These are phyloP conservation scores for Botrytis pseudocinerea DNA, from an alignment of 2,329 filamentous ascomycete genomes.

Conservation along the genomic window DNA sequence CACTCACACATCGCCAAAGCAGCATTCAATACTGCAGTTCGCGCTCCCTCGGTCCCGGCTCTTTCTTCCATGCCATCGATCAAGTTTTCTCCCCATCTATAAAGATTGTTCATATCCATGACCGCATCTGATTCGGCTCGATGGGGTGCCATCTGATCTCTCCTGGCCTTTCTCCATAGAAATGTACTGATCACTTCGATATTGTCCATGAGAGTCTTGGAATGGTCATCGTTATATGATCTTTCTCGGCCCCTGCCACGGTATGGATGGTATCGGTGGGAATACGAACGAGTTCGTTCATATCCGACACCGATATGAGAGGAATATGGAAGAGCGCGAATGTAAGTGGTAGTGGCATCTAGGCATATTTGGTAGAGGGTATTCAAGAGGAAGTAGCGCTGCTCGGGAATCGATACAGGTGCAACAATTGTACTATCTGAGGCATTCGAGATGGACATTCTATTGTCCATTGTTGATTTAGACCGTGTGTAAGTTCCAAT, in stretches of 20 bases:
- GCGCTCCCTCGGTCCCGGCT: neutral
- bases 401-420: constrained; percentile 21
- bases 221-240: constrained; percentile 12
- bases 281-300: constrained; percentile 12
- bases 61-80: constrained; percentile 26
- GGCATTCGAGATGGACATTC: constrained; percentile 22
- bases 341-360: constrained; percentile 27
- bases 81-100: constrained; percentile 30
- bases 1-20: constrained; percentile 28
- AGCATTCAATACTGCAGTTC: constrained; percentile 22
- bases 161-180: constrained; percentile 33
- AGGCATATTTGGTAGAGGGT: constrained; percentile 31
- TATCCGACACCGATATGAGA: neutral
- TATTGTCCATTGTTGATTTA: neutral
- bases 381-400: constrained; percentile 27
- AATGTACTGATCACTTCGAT: constrained; percentile 30
- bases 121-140: constrained; percentile 29
- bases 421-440: constrained; percentile 20
- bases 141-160: constrained; percentile 31
- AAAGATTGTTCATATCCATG: constrained; percentile 29
- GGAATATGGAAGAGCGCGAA: constrained; percentile 1
- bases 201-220: constrained; percentile 33
- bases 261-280: constrained; percentile 16
- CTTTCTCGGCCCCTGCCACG: constrained; percentile 21
- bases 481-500: neutral